Evolutionary conservation across 306 rosid species (phyloP).

Genomic region (Cyclanthera cordifolia): DNA sequence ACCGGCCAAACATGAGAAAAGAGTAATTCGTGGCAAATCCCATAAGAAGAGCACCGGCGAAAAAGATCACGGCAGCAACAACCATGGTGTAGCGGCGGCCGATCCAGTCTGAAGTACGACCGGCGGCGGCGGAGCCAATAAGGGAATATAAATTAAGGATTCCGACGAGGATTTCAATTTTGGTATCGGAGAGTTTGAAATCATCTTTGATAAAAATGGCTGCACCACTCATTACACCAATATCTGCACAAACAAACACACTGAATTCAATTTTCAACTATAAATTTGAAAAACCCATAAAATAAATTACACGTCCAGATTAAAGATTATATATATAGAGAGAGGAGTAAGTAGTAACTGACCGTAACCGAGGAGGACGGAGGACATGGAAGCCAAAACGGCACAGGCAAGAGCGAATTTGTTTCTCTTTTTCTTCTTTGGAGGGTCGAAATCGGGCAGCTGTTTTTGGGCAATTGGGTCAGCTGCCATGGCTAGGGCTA

Average conservation of each 20-base stretch:
- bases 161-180: slow-evolving; percentile 15
- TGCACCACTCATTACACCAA: slow-evolving; percentile 17
- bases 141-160: slow-evolving; percentile 12
- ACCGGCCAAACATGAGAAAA: slow-evolving; percentile 9
- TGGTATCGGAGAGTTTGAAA: background rate
- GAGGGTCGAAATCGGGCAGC: slow-evolving; percentile 9
- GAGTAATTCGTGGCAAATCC: background rate
- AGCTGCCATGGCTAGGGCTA: background rate
- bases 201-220: slow-evolving; percentile 13
- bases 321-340: no score
- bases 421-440: slow-evolving; percentile 5
- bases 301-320: background rate
- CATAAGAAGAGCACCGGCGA: slow-evolving; percentile 6
- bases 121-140: slow-evolving; percentile 11
- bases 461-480: background rate
- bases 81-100: slow-evolving; percentile 8
- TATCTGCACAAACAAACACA: background rate
- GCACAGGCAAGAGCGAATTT: background rate
- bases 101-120: slow-evolving; percentile 5
- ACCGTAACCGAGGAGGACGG: slow-evolving; percentile 14
- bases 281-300: background rate
- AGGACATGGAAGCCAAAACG: slow-evolving; percentile 12
- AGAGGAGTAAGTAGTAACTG: background rate
- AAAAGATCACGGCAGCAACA: slow-evolving; percentile 3
- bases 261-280: no score